These are phyloP conservation scores for Candida saitoana DNA, from an alignment of 805 yeast species.

Conservation along the genomic window DNA sequence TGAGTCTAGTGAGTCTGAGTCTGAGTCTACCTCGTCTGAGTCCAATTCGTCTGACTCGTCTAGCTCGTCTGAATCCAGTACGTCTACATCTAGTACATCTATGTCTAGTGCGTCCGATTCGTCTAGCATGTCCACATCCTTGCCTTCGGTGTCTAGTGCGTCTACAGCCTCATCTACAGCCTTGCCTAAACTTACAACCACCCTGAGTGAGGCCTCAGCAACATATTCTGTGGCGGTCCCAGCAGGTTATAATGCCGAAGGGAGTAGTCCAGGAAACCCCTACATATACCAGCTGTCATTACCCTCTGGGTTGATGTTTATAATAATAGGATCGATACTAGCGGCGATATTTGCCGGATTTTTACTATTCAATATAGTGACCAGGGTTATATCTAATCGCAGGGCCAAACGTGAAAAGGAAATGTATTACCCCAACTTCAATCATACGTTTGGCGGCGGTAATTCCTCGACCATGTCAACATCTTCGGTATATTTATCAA, in stretches of 20 bases:
- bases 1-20: too few relatives aligned
- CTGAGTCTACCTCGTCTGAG: too few relatives aligned
- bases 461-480: conserved; percentile 2
- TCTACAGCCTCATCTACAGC: neutral
- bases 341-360: conserved; percentile 16
- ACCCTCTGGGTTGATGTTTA: conserved; percentile 40
- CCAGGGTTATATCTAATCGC: conserved; percentile 19
- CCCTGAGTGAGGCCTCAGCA: conserved; percentile 5
- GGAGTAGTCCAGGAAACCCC: conserved; percentile 21
- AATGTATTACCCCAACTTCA: conserved; percentile 20
- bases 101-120: too few relatives aligned
- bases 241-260: conserved; percentile 6
- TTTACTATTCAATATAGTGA: conserved; percentile 17
- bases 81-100: neutral
- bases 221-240: conserved; percentile 9
- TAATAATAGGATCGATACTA: conserved; percentile 37
- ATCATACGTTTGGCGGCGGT: conserved; percentile 6
- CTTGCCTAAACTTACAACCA: conserved; percentile 9
- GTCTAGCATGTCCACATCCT: neutral
- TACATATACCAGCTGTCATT: conserved; percentile 21
- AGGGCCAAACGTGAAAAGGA: conserved; percentile 31
- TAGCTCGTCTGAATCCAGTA: neutral
- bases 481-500: neutral
- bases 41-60: too few relatives aligned
- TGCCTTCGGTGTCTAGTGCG: neutral